Evolutionary conservation across 352 stramenopile genomes (phyloP).

Genomic region (Pythium coloratum): DNA sequence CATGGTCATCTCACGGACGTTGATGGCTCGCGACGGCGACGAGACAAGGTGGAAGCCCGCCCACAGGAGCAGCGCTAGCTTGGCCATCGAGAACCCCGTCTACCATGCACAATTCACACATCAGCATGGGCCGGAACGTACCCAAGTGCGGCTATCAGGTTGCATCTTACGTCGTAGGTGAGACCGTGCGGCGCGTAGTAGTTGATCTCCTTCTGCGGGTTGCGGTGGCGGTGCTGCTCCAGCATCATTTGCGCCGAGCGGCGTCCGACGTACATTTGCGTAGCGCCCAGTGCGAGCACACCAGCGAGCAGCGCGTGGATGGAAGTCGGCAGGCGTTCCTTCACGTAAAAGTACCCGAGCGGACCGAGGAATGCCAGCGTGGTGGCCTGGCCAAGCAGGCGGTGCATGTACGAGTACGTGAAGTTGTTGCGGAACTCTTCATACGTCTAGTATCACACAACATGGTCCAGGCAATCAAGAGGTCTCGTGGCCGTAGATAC

Average conservation of each 20-base stretch:
- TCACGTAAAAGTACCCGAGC: conserved; percentile 89
- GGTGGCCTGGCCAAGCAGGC: conserved; percentile 91
- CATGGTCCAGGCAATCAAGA: background rate
- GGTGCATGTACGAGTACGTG: conserved; percentile 90
- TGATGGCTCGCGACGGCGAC: conserved; percentile 48
- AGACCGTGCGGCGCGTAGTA: conserved; percentile 25
- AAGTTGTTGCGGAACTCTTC: conserved; percentile 98
- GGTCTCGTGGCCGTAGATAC: background rate
- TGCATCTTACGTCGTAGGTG: conserved; percentile 27
- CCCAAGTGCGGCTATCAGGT: too few relatives aligned
- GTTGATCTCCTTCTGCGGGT: conserved; percentile 22
- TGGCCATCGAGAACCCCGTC: conserved; percentile 61
- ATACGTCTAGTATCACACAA: conserved; percentile 57
- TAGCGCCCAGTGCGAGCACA: conserved; percentile 40
- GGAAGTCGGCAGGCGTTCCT: conserved; percentile 58
- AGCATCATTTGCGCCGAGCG: conserved; percentile 50
- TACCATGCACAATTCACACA: conserved; percentile 22
- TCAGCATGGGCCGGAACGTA: too few relatives aligned
- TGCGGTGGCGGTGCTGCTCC: conserved; percentile 26
- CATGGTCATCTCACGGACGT: conserved; percentile 52
- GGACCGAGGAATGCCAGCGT: conserved; percentile 90
- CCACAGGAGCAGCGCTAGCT: conserved; percentile 64
- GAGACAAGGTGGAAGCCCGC: conserved; percentile 58
- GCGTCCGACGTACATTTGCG: conserved; percentile 54
- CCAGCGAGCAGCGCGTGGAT: conserved; percentile 47